Conservation (phyloP, 768 basidiomycete genomes). For the Lactarius hengduanensis region DNA sequence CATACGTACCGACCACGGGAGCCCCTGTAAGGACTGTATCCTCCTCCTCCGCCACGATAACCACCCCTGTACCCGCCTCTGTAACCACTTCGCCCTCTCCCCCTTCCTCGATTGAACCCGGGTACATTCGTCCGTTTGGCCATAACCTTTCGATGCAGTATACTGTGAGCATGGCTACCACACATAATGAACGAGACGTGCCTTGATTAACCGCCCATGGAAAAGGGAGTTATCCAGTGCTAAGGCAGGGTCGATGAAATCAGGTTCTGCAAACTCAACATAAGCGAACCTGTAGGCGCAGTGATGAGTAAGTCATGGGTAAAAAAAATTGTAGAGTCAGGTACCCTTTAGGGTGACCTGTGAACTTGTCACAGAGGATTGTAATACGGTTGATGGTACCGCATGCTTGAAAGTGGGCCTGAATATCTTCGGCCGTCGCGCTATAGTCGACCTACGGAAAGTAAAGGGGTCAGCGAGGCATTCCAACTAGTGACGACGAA, state of each 20-base stretch:
- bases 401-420: slow-evolving; percentile 94
- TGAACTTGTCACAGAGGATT: slow-evolving; percentile 99
- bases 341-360: slow-evolving; percentile 98
- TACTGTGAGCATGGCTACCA: not conserved
- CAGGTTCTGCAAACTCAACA: slow-evolving; percentile 95
- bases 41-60: slow-evolving; percentile 54
- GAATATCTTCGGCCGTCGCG: slow-evolving; percentile 97
- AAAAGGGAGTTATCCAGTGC: slow-evolving; percentile 97
- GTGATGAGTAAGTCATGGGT: slow-evolving; percentile 23
- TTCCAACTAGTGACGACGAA: not conserved
- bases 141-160: slow-evolving; percentile 61
- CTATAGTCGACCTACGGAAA: slow-evolving; percentile 85
- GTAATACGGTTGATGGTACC: slow-evolving; percentile 99
- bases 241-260: slow-evolving; percentile 85
- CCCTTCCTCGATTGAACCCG: slow-evolving; percentile 82
- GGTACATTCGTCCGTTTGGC: slow-evolving; percentile 96
- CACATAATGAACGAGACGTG: slow-evolving; percentile 37
- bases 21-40: slow-evolving; percentile 63
- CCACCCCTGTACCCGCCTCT: slow-evolving; percentile 55
- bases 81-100: slow-evolving; percentile 53
- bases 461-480: not conserved
- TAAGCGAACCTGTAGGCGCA: slow-evolving; percentile 77
- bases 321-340: slow-evolving; percentile 29
- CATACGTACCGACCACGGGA: slow-evolving; percentile 67
- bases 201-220: slow-evolving; percentile 90